Percentiles rank a stretch among this genome's conserved stretches.
Evolutionary conservation across 805 yeast genomes (phyloP).

Genomic region (Metschnikowia lunata): DNA sequence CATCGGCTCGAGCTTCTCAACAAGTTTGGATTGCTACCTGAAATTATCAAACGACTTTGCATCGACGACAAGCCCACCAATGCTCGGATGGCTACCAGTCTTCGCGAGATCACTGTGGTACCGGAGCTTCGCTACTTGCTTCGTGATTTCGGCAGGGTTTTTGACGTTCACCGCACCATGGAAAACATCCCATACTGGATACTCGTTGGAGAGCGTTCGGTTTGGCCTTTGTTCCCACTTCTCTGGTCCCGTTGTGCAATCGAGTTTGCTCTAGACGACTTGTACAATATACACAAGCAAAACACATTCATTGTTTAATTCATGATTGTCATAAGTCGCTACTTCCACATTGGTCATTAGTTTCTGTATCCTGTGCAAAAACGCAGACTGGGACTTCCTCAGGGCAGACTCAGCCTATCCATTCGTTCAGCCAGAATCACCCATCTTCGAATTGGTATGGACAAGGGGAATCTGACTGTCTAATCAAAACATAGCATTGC

Average conservation of each 20-base stretch:
- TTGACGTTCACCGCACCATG: conserved; percentile 66
- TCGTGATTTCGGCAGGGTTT: conserved; percentile 66
- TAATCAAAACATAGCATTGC: no score
- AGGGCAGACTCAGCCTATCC: no score
- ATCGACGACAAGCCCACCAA: conserved; percentile 77
- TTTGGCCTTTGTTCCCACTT: conserved; percentile 86
- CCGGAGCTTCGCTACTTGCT: conserved; percentile 76
- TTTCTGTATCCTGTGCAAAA: no score
- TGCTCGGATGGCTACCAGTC: conserved; percentile 58
- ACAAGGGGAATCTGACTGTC: no score
- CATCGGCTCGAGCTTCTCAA: conserved; percentile 81
- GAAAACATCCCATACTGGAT: conserved; percentile 88
- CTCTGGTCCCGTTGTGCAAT: conserved; percentile 85
- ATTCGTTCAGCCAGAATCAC: no score
- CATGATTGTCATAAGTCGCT: no score
- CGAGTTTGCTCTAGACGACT: conserved; percentile 82
- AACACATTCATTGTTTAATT: conserved; percentile 1
- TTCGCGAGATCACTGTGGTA: conserved; percentile 81
- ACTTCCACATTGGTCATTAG: no score
- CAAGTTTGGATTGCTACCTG: conserved; percentile 69
- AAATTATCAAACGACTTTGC: conserved; percentile 65
- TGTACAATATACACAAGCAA: conserved; percentile 45
- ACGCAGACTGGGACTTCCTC: no score
- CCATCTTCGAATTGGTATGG: no score
- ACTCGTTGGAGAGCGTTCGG: conserved; percentile 82